Evolutionary conservation across 129 eudicot species (phyloP).

Genomic region (Ambrosia trifida): DNA sequence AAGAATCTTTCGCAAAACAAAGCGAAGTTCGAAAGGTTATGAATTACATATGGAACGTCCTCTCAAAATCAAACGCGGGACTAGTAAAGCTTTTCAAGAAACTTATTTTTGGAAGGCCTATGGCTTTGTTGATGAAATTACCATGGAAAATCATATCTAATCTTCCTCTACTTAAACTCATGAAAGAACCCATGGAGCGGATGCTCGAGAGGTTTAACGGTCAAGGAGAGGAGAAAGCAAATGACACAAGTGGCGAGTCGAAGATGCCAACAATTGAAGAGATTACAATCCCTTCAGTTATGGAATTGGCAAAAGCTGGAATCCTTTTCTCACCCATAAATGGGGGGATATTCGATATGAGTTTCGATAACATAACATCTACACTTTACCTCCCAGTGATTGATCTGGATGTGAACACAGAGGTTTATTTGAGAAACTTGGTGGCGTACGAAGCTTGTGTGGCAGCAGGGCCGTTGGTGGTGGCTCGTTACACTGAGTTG

Average conservation of each 20-base stretch:
- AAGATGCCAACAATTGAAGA: constrained; percentile 54
- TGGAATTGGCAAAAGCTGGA: constrained; percentile 46
- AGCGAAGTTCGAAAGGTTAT: constrained; percentile 2
- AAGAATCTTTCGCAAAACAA: neutral
- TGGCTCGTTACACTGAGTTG: constrained; percentile 72
- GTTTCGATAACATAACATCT: constrained; percentile 33
- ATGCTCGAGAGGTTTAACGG: neutral
- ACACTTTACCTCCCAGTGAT: constrained; percentile 46
- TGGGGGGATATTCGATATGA: constrained; percentile 40
- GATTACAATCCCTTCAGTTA: constrained; percentile 67
- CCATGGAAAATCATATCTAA: constrained; percentile 50
- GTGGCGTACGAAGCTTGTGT: constrained; percentile 71
- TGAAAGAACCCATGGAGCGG: constrained; percentile 36
- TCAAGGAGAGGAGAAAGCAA: constrained; percentile 9
- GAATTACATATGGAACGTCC: neutral
- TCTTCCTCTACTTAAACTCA: constrained; percentile 39
- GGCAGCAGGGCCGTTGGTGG: constrained; percentile 51
- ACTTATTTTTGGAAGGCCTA: constrained; percentile 23
- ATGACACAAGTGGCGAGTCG: neutral
- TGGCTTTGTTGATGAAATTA: constrained; percentile 27
- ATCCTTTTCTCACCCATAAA: constrained; percentile 41
- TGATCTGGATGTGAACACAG: constrained; percentile 46
- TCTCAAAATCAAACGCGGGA: constrained; percentile 16
- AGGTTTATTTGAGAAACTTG: constrained; percentile 51
- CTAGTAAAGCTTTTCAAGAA: constrained; percentile 27